Evolutionary conservation across 2,329 filamentous ascomycete species (phyloP).

Genomic region (Penicillium sp.): DNA sequence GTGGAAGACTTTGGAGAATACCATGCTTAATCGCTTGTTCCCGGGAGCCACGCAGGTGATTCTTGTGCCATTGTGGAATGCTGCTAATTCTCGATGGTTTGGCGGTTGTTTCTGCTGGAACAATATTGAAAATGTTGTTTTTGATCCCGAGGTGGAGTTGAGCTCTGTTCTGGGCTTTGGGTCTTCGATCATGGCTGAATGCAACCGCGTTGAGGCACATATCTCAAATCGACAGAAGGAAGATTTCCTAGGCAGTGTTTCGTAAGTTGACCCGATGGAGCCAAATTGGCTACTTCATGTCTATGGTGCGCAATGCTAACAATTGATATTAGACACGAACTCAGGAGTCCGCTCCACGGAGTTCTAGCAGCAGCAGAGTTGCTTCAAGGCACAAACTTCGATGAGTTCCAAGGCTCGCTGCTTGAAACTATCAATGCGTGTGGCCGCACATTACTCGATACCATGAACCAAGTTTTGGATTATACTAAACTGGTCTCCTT

Average conservation of each 20-base stretch:
- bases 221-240: conserved; percentile 42
- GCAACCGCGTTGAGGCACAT: conserved; percentile 38
- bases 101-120: conserved; percentile 47
- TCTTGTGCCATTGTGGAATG: conserved; percentile 54
- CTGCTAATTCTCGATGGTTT: conserved; percentile 48
- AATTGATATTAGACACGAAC: conserved; percentile 31
- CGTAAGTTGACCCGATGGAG: conserved; percentile 20
- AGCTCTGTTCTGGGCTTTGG: conserved; percentile 42
- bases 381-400: conserved; percentile 34
- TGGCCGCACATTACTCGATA: conserved; percentile 42
- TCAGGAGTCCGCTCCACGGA: conserved; percentile 42
- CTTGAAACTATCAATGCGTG: conserved; percentile 42
- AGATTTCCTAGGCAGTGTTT: conserved; percentile 44
- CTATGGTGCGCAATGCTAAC: background rate
- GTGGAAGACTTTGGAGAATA: conserved; percentile 36
- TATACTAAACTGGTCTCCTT: conserved; percentile 53
- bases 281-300: too few species aligned
- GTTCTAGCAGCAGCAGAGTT: conserved; percentile 44
- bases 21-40: conserved; percentile 44
- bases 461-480: conserved; percentile 44
- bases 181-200: conserved; percentile 42
- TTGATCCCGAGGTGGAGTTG: conserved; percentile 35
- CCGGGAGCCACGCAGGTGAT: conserved; percentile 48
- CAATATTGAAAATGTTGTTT: conserved; percentile 29
- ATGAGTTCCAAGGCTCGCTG: conserved; percentile 39